Base-by-base conservation (phyloP, 352 stramenopile genomes). In the Halophytophthora batemanensis region DNA sequence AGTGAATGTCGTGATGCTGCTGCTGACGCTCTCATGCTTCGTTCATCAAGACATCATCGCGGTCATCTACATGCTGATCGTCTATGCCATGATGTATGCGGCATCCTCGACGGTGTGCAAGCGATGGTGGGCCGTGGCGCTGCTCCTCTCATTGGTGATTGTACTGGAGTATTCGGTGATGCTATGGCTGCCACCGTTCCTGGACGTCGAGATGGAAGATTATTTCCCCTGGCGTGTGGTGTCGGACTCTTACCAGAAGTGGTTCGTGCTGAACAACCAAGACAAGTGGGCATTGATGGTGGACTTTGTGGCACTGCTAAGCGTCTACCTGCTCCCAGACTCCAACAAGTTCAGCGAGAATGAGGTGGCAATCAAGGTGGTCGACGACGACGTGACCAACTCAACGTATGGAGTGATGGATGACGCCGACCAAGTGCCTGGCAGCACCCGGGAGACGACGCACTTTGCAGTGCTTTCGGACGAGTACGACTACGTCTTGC, bases 11-110 rank as follows among this genome's bases (percentile, higher is more conserved):
- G 69, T 89, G 39, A 90, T 88, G 67, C 56, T 93, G 2, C 44
- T 87, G 51, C 50, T 95, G 7, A 86, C 79, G 40, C 66, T 88
- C n/a, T 89, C 84, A 17, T 74, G 75, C 40, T 95, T 94, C 51
- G 64, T 88, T 1, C 84, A 89, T 45, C 74, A 82, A 56, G 82
- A 92, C 44, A 53, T 89, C 15, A 71, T 93, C 31, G 86, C 84
- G 13, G 68, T 93, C 25, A 33, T 78, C 31, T 93, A 91, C 58
- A 76, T 95, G 52, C n/a, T 87, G 6, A 61, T 90, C 13, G 77
- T 95, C n/a, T 86, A 85, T 53, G 59, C 39, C n/a, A 81, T 93
- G 56, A 92, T 91, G 80, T 87, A 88, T 40, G 79, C 84, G 3
- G 46, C 46, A 5, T 59, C 78, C n/a, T 40, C 69, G 5, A 84